A percentile compares a stretch with the other conserved stretches of the same genome.
Evolutionary conservation across 331 rosid species (phyloP).

Genomic region (Phaseolus coccineus): DNA sequence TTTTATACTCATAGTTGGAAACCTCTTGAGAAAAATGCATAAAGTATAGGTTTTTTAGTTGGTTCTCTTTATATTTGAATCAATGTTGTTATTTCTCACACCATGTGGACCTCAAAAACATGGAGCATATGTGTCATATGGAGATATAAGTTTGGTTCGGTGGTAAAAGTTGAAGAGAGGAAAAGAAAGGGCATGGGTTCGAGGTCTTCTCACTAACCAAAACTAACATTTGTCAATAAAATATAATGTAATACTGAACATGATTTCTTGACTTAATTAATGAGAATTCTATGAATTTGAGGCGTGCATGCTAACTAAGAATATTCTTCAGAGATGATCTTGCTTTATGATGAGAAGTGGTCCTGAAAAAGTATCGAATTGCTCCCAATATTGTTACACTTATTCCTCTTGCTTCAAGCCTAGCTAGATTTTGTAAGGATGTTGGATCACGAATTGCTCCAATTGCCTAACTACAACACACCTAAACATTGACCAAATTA

Average conservation of each 20-base stretch:
- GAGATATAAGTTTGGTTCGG: too few species aligned
- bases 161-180: too few species aligned
- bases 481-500: not conserved
- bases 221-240: too few species aligned
- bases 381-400: not conserved
- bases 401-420: not conserved
- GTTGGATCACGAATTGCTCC: not conserved
- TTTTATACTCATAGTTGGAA: conserved; percentile 27
- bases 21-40: conserved; percentile 21
- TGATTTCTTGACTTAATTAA: conserved; percentile 24
- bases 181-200: too few species aligned
- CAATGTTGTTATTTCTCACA: not conserved
- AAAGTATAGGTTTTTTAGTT: not conserved
- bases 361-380: not conserved
- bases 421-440: not conserved
- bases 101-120: not conserved
- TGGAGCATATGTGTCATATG: not conserved
- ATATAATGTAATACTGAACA: not conserved
- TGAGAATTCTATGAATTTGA: conserved; percentile 12
- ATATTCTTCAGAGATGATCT: not conserved
- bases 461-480: not conserved
- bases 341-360: conserved; percentile 1
- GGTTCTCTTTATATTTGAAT: conserved; percentile 18
- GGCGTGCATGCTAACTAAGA: conserved; percentile 3
- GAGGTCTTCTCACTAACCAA: too few species aligned